These are phyloP conservation scores for Apodospora peruviana DNA, from an alignment of 495 filamentous ascomycete species.

Conservation along the genomic window DNA sequence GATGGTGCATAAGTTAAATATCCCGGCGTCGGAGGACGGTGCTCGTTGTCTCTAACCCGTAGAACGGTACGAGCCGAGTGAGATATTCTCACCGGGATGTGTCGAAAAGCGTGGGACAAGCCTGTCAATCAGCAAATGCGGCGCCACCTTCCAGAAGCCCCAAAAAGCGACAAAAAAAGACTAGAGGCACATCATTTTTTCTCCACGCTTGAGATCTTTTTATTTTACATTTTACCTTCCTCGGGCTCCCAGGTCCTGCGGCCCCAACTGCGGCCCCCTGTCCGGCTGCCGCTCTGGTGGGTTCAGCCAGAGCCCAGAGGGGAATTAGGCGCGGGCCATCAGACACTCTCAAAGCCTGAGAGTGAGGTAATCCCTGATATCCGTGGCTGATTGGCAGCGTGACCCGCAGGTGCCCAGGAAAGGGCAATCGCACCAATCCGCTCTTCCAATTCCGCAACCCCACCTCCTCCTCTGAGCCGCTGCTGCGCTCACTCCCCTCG, in stretches of 20 bases:
- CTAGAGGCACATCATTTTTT: neutral
- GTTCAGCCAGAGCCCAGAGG: constrained; percentile 2
- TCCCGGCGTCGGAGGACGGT: no score
- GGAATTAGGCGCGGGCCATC: constrained; percentile 7
- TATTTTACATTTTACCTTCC: neutral
- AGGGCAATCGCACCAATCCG: constrained; percentile 5
- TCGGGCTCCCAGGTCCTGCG: constrained; percentile 16
- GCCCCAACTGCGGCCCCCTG: constrained; percentile 23
- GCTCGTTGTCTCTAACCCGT: no score
- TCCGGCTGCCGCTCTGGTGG: constrained; percentile 10
- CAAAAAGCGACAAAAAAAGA: neutral
- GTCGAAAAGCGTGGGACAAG: neutral
- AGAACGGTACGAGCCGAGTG: no score
- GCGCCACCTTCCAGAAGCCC: neutral
- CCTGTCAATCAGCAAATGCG: neutral
- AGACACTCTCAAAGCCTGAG: neutral
- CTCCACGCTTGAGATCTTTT: no score
- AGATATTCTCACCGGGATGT: no score
- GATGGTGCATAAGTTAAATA: no score
- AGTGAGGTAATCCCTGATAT: neutral
- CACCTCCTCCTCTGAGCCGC: neutral
- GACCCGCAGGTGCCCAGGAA: constrained; percentile 10
- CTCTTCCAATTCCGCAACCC: neutral
- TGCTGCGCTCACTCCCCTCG: constrained; percentile 1
- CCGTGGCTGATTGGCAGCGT: constrained; percentile 8